Evolutionary conservation across 371 early-diverging fungal species (phyloP), one percentile per base, ranked within the genome.

Genomic region (Zychaea mexicana): DNA sequence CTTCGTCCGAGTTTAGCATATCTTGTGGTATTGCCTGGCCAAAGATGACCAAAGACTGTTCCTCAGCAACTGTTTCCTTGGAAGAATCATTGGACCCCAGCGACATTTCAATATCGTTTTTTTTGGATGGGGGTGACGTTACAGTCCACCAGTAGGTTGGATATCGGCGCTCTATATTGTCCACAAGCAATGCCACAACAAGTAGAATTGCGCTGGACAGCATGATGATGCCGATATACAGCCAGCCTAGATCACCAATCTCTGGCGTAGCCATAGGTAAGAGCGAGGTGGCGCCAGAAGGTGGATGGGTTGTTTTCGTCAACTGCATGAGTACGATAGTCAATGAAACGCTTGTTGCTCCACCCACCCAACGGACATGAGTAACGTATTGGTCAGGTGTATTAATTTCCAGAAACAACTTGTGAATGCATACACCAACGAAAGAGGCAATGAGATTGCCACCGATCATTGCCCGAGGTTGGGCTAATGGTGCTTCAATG

Each of bases 291-390:
- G 93, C 92, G 13, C 81, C 81, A 2, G 85, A 90, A 5, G 93
- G 93, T 13, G 93, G 92, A 53, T 93, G 92, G 7, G 90, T 82
- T 0, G 88, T 89, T 36, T 83, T 83, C 0, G 88, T 87, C 24
- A 89, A 54, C 45, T 89, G 90, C 91, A 91, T 93, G 2, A 80
- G 27, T 0, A 78, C 62, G 24, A 91, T 70, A 0, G 92, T 68
- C n/a, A 87, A n/a, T 0, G 91, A 83, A 56, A 93, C 90, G 2
- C 90, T 78, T 12, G 90, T 78, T 3, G 90, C 81, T 9, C 87
- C 87, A 8, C 84, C 82, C 31, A 92, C 79, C 91, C 92, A 92
- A 10, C 77, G 78, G 5, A 89, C 79, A 6, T 68, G 72, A 2
- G 55, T 68, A n/a, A 46, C 22, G 38, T 73, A 74, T 1, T 52